Percentiles rank a stretch among this genome's conserved stretches.
Conservation (phyloP, 2,329 filamentous ascomycete species). For the Colletotrichum lini region DNA sequence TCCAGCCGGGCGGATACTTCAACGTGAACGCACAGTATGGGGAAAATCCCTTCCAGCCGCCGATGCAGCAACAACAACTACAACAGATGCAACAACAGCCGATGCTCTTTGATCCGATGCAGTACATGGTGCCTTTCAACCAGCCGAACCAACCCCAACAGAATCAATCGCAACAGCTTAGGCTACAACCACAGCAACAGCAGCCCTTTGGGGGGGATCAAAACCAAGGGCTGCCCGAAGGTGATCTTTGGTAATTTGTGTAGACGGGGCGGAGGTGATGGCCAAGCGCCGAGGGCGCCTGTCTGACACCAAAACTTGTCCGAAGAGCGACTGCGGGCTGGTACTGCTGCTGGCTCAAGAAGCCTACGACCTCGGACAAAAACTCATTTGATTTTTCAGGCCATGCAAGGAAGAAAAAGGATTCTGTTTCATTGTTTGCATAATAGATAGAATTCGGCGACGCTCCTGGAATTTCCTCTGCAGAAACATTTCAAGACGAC, state of each 20-base stretch:
- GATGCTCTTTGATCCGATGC: background rate
- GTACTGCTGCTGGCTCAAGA: background rate
- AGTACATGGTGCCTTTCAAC: background rate
- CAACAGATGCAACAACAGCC: background rate
- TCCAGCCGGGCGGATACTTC: slow-evolving; percentile 7
- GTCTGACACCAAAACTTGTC: background rate
- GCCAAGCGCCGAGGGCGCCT: background rate
- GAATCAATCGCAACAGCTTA: background rate
- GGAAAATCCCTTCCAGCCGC: slow-evolving; percentile 11
- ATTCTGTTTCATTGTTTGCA: background rate
- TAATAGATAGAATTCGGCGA: background rate
- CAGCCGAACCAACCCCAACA: background rate
- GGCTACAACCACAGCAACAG: background rate
- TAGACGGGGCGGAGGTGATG: background rate
- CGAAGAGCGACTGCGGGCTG: background rate
- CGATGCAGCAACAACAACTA: background rate
- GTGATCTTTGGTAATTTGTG: background rate
- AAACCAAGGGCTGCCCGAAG: background rate
- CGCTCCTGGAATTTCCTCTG: background rate
- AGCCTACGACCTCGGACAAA: no score
- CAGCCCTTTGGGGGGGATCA: background rate
- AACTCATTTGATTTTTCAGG: background rate
- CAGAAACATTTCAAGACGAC: no score
- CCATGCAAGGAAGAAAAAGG: background rate
- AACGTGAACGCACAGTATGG: slow-evolving; percentile 1